Evolutionary conservation across 345 rosid species (phyloP).

Genomic region (Cardamine chenopodiifolia): DNA sequence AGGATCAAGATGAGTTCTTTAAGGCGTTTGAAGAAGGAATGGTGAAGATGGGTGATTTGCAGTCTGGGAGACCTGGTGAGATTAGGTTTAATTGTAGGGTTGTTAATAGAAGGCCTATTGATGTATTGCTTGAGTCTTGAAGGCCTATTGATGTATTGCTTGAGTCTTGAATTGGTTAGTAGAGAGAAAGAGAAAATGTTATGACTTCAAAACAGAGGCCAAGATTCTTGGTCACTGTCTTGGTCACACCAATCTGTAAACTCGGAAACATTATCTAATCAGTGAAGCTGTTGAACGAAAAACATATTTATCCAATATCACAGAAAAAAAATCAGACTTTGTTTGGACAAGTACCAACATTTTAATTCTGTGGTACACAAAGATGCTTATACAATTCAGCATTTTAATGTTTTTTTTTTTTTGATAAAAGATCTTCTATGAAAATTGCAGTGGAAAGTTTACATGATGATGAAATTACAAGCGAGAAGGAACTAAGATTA

Average conservation of each 20-base stretch:
- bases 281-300: not conserved
- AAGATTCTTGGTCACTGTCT: not conserved
- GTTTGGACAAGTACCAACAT: not conserved
- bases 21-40: constrained; percentile 71
- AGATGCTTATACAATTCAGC: too few species aligned
- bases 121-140: constrained; percentile 27
- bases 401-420: too few species aligned
- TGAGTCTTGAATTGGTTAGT: too few species aligned
- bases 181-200: not conserved
- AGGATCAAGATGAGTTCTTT: constrained; percentile 57
- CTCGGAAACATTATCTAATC: not conserved
- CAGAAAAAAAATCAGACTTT: not conserved
- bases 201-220: not conserved
- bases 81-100: constrained; percentile 69
- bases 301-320: too few species aligned
- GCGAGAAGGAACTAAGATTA: too few species aligned
- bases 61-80: constrained; percentile 70
- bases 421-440: too few species aligned
- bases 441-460: too few species aligned
- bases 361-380: not conserved
- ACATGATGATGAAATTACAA: too few species aligned
- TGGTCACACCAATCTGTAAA: too few species aligned
- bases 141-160: too few species aligned
- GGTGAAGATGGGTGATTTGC: constrained; percentile 89
- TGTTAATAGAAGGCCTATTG: constrained; percentile 49